phyloP scores from a whole-genome alignment of 1,284 basidiomycete species.

The Boletus semigastroideus region DNA sequence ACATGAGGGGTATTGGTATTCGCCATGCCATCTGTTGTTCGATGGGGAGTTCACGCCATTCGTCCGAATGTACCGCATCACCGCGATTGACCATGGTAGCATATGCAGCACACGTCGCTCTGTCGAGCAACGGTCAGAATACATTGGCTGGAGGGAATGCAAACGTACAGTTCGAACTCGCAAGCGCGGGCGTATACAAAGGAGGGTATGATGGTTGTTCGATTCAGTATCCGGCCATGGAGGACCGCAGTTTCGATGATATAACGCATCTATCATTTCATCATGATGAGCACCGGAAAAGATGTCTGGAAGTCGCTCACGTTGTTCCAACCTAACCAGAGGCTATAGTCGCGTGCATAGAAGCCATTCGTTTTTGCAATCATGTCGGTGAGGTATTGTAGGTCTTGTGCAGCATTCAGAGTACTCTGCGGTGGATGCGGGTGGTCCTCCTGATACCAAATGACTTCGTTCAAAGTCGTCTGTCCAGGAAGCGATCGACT shows the following conservation, averaged over 20 bases:
- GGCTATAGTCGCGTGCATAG: slow-evolving; percentile 36
- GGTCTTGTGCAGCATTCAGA: not conserved
- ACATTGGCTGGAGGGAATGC: not conserved
- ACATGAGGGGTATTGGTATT: slow-evolving; percentile 41
- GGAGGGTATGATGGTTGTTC: slow-evolving; percentile 40
- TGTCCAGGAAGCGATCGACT: slow-evolving; percentile 14
- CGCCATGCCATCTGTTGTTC: slow-evolving; percentile 43
- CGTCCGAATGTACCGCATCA: slow-evolving; percentile 36
- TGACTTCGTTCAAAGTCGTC: slow-evolving; percentile 15
- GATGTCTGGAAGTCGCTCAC: slow-evolving; percentile 13
- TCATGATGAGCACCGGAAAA: not conserved
- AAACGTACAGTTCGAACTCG: slow-evolving; percentile 36
- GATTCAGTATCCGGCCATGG: slow-evolving; percentile 37
- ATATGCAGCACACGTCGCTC: slow-evolving; percentile 35
- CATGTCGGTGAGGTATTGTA: slow-evolving; percentile 22
- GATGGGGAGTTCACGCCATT: slow-evolving; percentile 42
- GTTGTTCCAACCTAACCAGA: slow-evolving; percentile 37
- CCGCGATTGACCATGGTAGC: slow-evolving; percentile 42
- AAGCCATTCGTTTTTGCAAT: slow-evolving; percentile 33
- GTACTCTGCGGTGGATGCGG: not conserved
- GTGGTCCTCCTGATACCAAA: slow-evolving; percentile 15
- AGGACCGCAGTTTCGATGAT: slow-evolving; percentile 41
- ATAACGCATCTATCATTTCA: slow-evolving; percentile 36
- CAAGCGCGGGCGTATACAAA: slow-evolving; percentile 43
- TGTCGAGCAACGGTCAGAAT: slow-evolving; percentile 2